Evolutionary conservation across 2,329 filamentous ascomycete species (phyloP).

Genomic region (Penicillium janthinellum): DNA sequence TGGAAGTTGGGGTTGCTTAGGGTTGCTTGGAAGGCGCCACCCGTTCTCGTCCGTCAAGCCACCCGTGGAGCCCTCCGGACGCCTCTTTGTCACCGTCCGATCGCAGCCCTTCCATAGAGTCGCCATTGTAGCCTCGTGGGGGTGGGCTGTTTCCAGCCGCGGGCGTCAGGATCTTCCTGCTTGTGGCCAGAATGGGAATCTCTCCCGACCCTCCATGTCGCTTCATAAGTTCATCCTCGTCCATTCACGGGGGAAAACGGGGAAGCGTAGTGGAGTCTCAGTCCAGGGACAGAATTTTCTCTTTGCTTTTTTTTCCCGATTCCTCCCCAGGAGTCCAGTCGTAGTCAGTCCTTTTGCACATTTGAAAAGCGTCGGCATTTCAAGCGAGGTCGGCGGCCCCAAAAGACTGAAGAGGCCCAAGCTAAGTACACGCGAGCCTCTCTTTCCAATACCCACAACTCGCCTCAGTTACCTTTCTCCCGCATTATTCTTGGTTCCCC

Average conservation of each 20-base stretch:
- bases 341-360: neutral
- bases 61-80: conserved; percentile 5
- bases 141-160: neutral
- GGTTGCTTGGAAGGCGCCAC: conserved; percentile 5
- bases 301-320: neutral
- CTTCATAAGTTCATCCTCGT: neutral
- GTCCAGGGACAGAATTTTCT: neutral
- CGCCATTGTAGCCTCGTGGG: conserved; percentile 2
- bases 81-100: conserved; percentile 7
- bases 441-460: neutral
- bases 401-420: neutral
- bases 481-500: neutral
- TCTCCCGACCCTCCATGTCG: conserved; percentile 1
- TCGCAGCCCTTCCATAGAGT: neutral
- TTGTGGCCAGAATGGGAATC: conserved; percentile 1
- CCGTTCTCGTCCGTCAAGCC: conserved; percentile 8
- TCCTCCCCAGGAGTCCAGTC: too few species aligned
- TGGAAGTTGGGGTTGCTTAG: neutral
- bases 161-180: neutral
- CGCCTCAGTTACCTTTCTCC: neutral
- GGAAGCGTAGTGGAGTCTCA: neutral
- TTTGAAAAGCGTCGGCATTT: neutral
- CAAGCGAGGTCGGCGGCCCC: neutral
- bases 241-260: conserved; percentile 4
- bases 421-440: neutral